Evolutionary conservation across 805 yeast genomes (phyloP), one percentile per base, ranked within the genome.

Genomic region (Saturnispora halmiae): DNA sequence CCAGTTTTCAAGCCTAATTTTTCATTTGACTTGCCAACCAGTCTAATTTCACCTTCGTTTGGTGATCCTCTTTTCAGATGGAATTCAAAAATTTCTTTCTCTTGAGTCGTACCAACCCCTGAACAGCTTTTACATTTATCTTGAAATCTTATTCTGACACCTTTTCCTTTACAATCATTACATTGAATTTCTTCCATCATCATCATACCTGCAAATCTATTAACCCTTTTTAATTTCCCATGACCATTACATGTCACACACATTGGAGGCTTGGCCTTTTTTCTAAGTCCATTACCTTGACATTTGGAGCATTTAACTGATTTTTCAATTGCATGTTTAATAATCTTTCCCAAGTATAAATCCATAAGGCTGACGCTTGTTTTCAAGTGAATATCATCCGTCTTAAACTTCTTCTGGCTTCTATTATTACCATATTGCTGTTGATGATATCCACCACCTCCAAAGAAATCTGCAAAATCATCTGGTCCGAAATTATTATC

Each of bases 101-200:
- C 84, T 44, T 78, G 79, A 3, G 66, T 62, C 2, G 73, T 63
- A 20, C 79, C 73, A 6, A 61, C 60, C 3, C 96, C 96, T 16
- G 61, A 57, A 63, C 98, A 90, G 44, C 67, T 69, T 50, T 77
- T 81, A 66, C 98, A 90, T 46, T 68, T 67, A 55, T 86, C 94
- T 55, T 80, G 83, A 21, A 72, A 57, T 38, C 76, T 65, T 51
- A 65, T 72, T 6, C 70, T 63, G 37, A 68, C 61, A 3, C 96
- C 96, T 16, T 65, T 61, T 10, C 94, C 96, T 22, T 68, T 63
- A 66, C 97, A 90, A 7, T 67, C 61, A 4, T 67, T 63, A 61
- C 97, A 90, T 11, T 65, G 66, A 3, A 73, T 73, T 34, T 65
- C 65, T 22, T 75, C 77, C 43, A 74, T 75, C 2, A 86, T 69